Percentiles rank a stretch among this genome's conserved stretches.
Evolutionary conservation across 139 green algal genomes (phyloP).

Genomic region (Bryopsis sp.): DNA sequence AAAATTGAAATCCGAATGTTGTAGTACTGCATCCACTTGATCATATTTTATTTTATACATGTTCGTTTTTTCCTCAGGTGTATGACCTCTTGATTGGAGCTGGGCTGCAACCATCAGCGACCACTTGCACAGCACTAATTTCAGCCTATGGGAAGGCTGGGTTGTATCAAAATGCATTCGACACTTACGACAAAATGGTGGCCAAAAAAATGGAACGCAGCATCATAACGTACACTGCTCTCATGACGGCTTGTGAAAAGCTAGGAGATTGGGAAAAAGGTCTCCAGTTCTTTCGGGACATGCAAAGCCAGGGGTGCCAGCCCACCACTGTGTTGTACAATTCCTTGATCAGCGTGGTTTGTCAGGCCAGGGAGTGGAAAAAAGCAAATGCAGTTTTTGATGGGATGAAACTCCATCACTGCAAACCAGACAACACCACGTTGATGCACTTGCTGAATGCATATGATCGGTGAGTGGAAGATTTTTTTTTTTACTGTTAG

Average conservation of each 20-base stretch:
- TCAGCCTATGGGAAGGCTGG: conserved; percentile 46
- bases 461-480: too few species aligned
- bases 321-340: conserved; percentile 74
- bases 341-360: conserved; percentile 56
- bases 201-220: conserved; percentile 22
- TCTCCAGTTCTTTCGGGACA: conserved; percentile 51
- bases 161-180: conserved; percentile 31
- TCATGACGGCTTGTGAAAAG: conserved; percentile 44
- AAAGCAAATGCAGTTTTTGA: conserved; percentile 46
- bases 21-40: too few species aligned
- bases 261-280: conserved; percentile 47
- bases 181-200: conserved; percentile 44
- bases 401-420: conserved; percentile 24
- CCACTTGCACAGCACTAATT: conserved; percentile 59
- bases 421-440: too few species aligned
- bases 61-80: too few species aligned
- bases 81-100: conserved; percentile 31
- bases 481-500: too few species aligned
- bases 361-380: conserved; percentile 21
- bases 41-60: too few species aligned
- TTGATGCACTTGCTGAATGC: too few species aligned
- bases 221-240: conserved; percentile 50
- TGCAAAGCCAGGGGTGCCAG: conserved; percentile 49
- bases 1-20: too few species aligned
- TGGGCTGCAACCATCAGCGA: conserved; percentile 40